Conservation (phyloP, 1,284 basidiomycete genomes). For the Pascua guehoae region DNA sequence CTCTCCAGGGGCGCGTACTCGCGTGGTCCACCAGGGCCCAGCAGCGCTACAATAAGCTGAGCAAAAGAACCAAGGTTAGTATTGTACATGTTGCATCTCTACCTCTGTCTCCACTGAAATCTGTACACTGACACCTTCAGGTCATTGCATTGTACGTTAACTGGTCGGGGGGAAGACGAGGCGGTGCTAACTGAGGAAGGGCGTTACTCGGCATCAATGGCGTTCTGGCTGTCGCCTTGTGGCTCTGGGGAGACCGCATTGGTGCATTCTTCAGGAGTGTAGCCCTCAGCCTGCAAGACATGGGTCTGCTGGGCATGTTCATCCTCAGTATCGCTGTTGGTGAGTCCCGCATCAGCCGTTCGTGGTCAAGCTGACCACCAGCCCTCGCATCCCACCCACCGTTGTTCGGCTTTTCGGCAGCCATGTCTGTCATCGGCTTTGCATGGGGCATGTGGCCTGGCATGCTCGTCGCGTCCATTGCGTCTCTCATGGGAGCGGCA, state of each 20-base stretch:
- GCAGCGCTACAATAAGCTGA: too few species aligned
- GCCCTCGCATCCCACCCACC: conserved; percentile 47
- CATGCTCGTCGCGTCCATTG: conserved; percentile 31
- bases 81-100: too few species aligned
- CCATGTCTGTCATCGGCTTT: conserved; percentile 47
- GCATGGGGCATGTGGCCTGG: conserved; percentile 47
- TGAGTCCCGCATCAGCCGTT: conserved; percentile 19
- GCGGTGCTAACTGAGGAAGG: conserved; percentile 13
- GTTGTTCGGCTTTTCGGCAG: conserved; percentile 44
- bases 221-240: conserved; percentile 28
- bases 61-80: too few species aligned
- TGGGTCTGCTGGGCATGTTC: conserved; percentile 40
- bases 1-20: too few species aligned
- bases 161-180: not conserved
- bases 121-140: too few species aligned
- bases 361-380: conserved; percentile 8
- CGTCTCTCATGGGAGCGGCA: conserved; percentile 37
- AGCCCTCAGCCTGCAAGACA: conserved; percentile 27
- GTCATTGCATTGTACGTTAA: too few species aligned
- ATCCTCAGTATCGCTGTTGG: conserved; percentile 34
- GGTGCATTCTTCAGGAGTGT: conserved; percentile 41
- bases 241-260: conserved; percentile 43
- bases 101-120: too few species aligned
- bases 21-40: too few species aligned
- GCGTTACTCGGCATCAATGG: conserved; percentile 25